These are phyloP conservation scores for Clausena lansium DNA, from an alignment of 345 rosid genomes.

Conservation along the genomic window DNA sequence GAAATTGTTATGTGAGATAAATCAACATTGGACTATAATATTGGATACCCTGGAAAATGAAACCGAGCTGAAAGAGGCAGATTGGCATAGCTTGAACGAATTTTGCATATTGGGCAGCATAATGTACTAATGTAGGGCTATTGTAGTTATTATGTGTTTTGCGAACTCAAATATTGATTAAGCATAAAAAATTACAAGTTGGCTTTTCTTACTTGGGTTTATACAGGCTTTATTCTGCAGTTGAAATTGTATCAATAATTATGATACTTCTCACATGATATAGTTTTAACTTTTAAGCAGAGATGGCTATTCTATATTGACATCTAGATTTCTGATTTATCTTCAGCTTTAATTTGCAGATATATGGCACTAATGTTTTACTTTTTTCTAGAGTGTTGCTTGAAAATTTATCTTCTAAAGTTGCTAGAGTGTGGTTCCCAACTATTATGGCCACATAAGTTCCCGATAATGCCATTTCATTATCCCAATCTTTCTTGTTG, in stretches of 20 bases:
- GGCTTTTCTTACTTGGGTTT: neutral
- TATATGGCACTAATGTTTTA: too few relatives aligned
- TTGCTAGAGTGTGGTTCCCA: constrained; percentile 20
- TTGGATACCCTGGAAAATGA: neutral
- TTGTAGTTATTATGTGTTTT: neutral
- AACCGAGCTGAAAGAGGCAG: neutral
- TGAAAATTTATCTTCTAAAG: neutral
- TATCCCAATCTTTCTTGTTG: constrained; percentile 19
- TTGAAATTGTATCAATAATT: neutral
- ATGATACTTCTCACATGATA: neutral
- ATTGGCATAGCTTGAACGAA: neutral
- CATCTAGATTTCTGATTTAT: neutral
- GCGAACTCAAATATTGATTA: neutral
- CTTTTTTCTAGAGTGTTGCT: neutral
- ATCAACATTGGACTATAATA: neutral
- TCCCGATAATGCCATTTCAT: constrained; percentile 24
- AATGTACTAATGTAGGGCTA: neutral
- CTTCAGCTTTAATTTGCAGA: neutral
- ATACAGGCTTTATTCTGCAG: neutral
- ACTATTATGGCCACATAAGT: constrained; percentile 29
- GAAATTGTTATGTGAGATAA: neutral
- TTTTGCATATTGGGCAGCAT: neutral
- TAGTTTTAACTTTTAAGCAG: neutral
- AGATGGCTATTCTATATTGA: neutral
- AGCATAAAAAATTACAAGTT: neutral